phyloP scores from a whole-genome alignment of 345 rosid species.

The Crucihimalaya himalaica region DNA sequence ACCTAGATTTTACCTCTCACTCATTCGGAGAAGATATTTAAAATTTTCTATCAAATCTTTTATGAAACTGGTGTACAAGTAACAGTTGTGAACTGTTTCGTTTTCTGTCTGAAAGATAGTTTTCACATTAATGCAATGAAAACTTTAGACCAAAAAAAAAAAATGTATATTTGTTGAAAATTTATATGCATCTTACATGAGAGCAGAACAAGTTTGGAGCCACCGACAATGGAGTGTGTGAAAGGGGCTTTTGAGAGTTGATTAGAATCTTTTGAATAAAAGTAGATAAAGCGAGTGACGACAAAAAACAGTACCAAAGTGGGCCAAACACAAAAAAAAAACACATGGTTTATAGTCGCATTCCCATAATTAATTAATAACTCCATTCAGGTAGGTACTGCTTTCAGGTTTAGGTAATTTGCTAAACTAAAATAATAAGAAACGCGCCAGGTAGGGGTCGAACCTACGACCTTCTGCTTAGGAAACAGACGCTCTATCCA shows the following conservation, averaged over 20 bases:
- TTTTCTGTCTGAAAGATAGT: too few species aligned
- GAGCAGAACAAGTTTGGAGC: background rate
- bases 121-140: too few species aligned
- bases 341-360: background rate
- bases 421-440: background rate
- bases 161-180: background rate
- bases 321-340: background rate
- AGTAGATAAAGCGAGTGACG: slow-evolving; percentile 29
- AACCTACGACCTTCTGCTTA: slow-evolving; percentile 43
- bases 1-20: background rate
- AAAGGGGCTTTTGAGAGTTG: slow-evolving; percentile 19
- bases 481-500: slow-evolving; percentile 93
- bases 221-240: slow-evolving; percentile 29
- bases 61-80: too few species aligned
- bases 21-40: background rate
- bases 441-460: slow-evolving; percentile 41
- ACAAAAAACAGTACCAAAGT: slow-evolving; percentile 34
- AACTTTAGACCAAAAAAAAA: too few species aligned
- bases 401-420: background rate
- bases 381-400: background rate
- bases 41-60: background rate
- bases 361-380: background rate
- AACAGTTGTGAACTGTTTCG: too few species aligned
- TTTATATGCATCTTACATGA: background rate
- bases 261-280: slow-evolving; percentile 22